phyloP scores from a whole-genome alignment of 2,329 filamentous ascomycete genomes.

The Fusarium temperatum region DNA sequence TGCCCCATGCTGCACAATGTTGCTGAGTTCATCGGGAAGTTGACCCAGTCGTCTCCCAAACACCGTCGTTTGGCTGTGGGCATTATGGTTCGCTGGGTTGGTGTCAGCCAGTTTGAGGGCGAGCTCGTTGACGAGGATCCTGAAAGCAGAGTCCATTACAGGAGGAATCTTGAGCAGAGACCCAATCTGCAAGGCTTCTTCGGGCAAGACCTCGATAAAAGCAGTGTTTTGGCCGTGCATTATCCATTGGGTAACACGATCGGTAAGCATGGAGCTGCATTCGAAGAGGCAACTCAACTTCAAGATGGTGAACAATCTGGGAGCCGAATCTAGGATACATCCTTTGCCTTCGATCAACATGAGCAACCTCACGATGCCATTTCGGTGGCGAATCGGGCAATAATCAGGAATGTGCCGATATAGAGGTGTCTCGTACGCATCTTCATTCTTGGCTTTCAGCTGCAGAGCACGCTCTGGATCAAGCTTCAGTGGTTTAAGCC shows the following conservation, averaged over 20 bases:
- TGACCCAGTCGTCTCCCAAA: constrained; percentile 59
- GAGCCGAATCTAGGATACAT: constrained; percentile 69
- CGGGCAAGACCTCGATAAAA: constrained; percentile 71
- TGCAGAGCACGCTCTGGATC: constrained; percentile 15
- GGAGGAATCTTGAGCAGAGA: constrained; percentile 54
- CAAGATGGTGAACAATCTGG: constrained; percentile 73
- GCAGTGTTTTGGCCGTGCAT: constrained; percentile 61
- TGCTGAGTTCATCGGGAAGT: constrained; percentile 63
- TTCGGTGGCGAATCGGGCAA: constrained; percentile 69
- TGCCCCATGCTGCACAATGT: constrained; percentile 67
- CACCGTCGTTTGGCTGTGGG: constrained; percentile 41
- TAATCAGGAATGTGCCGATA: constrained; percentile 64
- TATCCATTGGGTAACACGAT: constrained; percentile 67
- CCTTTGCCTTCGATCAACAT: constrained; percentile 64
- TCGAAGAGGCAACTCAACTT: constrained; percentile 69
- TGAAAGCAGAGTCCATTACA: constrained; percentile 61
- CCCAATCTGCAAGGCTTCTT: constrained; percentile 67
- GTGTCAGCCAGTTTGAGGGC: constrained; percentile 57
- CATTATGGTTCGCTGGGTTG: not conserved
- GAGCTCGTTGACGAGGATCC: constrained; percentile 70
- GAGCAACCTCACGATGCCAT: constrained; percentile 70
- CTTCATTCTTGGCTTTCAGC: constrained; percentile 36
- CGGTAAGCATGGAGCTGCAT: constrained; percentile 55
- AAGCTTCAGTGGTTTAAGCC: not conserved
- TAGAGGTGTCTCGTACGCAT: constrained; percentile 38